phyloP scores from a whole-genome alignment of 106 monocot genomes.

The Iris macrosiphon region DNA sequence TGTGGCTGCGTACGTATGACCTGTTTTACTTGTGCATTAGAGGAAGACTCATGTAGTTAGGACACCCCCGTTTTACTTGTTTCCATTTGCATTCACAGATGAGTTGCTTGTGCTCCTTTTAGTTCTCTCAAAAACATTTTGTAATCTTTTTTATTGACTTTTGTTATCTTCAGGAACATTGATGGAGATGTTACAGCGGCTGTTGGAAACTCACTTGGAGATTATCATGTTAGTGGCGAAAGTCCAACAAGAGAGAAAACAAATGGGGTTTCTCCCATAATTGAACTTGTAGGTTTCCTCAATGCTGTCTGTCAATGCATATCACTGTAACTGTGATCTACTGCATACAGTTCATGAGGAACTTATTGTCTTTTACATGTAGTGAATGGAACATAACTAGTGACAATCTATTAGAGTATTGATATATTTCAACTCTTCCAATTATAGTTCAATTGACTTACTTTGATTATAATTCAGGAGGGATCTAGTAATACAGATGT shows the following conservation, averaged over 20 bases:
- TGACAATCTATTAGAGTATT: neutral
- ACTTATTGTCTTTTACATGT: neutral
- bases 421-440: slow-evolving; percentile 1
- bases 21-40: too few species aligned
- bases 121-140: neutral
- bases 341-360: neutral
- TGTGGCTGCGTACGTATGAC: too few species aligned
- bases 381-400: neutral
- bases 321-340: neutral
- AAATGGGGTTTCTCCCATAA: slow-evolving; percentile 6
- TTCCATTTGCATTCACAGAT: too few species aligned
- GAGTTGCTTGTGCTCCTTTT: too few species aligned
- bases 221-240: slow-evolving; percentile 18
- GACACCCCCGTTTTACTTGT: too few species aligned
- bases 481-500: slow-evolving; percentile 28
- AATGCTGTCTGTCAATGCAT: too few species aligned
- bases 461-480: slow-evolving; percentile 35
- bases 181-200: slow-evolving; percentile 36
- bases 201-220: slow-evolving; percentile 33
- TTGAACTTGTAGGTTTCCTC: slow-evolving; percentile 8
- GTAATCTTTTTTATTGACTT: neutral
- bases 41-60: too few species aligned
- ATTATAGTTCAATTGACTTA: neutral
- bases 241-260: slow-evolving; percentile 21
- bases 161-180: slow-evolving; percentile 47